Evolutionary conservation across 148 eudicot species (phyloP).

Genomic region (Euryodendron excelsum): DNA sequence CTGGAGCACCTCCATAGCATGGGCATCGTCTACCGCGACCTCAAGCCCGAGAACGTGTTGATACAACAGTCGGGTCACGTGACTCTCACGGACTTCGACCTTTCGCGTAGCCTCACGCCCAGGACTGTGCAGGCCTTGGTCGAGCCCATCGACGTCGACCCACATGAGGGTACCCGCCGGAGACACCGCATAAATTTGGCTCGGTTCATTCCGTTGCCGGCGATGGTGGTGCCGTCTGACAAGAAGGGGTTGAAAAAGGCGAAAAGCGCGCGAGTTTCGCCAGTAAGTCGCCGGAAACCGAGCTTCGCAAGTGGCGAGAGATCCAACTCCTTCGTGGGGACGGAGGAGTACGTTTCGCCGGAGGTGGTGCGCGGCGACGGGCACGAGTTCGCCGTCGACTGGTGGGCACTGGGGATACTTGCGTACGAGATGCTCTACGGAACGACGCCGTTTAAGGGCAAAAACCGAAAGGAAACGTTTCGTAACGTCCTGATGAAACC

Average conservation of each 20-base stretch:
- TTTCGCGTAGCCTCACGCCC: conserved; percentile 42
- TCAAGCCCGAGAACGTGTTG: conserved; percentile 75
- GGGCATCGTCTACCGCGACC: conserved; percentile 73
- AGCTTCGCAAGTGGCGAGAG: conserved; percentile 38
- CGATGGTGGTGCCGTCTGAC: conserved; percentile 12
- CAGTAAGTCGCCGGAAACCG: conserved; percentile 36
- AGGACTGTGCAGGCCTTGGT: conserved; percentile 12
- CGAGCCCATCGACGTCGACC: conserved; percentile 16
- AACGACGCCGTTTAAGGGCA: conserved; percentile 71
- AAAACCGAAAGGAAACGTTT: conserved; percentile 63
- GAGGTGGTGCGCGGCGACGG: conserved; percentile 70
- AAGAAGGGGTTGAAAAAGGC: conserved; percentile 28
- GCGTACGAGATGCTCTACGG: conserved; percentile 85
- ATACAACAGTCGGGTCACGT: conserved; percentile 70
- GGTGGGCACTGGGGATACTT: conserved; percentile 82
- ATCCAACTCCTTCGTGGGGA: conserved; percentile 70
- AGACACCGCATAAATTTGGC: conserved; percentile 17
- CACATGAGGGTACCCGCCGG: not conserved
- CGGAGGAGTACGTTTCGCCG: conserved; percentile 79
- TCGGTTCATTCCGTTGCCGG: conserved; percentile 15
- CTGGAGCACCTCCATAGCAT: conserved; percentile 56
- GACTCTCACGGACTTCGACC: conserved; percentile 78
- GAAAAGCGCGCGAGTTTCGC: conserved; percentile 64
- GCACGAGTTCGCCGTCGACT: conserved; percentile 73
- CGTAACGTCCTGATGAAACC: conserved; percentile 39